Percentiles rank a stretch among this genome's conserved stretches.
Conservation (phyloP, 2,329 filamentous ascomycete species). For the Colletotrichum destructivum region DNA sequence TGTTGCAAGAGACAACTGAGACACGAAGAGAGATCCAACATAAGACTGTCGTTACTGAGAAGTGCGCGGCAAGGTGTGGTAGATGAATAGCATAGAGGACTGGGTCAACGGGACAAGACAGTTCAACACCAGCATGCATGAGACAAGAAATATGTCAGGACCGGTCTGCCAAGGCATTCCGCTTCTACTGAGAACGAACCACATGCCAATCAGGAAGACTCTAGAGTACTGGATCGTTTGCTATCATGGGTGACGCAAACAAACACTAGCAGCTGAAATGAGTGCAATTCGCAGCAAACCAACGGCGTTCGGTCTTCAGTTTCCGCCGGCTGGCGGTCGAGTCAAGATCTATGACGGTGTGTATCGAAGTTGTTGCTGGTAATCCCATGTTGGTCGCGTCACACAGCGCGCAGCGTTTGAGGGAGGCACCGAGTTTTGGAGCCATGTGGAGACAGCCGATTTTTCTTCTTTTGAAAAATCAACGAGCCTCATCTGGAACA, state of each 20-base stretch:
- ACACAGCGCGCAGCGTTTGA: constrained; percentile 9
- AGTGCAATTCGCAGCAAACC: not conserved
- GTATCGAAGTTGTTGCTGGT: not conserved
- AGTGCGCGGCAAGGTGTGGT: not conserved
- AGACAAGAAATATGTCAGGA: too few relatives aligned
- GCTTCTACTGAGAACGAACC: not conserved
- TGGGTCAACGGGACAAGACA: not conserved
- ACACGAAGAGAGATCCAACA: not conserved
- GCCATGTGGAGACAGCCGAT: constrained; percentile 10
- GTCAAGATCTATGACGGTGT: constrained; percentile 37
- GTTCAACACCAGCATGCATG: not conserved
- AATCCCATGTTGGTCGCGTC: constrained; percentile 27
- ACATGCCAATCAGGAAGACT: not conserved
- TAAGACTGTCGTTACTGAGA: not conserved
- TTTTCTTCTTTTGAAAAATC: not conserved
- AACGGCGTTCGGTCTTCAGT: constrained; percentile 10
- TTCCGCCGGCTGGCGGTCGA: constrained; percentile 3
- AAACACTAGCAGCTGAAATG: not conserved
- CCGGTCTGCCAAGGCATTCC: not conserved
- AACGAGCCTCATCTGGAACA: constrained; percentile 25
- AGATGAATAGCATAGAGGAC: too few relatives aligned
- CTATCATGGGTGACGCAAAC: constrained; percentile 12
- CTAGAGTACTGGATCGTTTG: not conserved
- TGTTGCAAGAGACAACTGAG: not conserved
- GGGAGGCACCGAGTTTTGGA: not conserved